Evolutionary conservation across 1,284 basidiomycete species (phyloP), one percentile per base, ranked within the genome.

Genomic region (Cryptococcus sp.): DNA sequence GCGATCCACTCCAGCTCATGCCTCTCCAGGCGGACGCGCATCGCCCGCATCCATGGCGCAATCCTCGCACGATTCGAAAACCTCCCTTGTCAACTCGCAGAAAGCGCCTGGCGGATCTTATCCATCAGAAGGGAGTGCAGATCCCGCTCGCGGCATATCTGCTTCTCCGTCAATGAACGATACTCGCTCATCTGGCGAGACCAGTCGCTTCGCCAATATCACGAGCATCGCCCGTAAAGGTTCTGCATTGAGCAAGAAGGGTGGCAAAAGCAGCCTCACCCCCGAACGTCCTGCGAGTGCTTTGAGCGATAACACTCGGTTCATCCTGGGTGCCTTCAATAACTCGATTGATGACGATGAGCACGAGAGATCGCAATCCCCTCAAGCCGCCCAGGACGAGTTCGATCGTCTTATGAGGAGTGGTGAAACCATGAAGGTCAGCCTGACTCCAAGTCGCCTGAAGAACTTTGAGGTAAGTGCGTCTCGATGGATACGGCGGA

Each of bases 321-420:
- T 57, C 0, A 63, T 70, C 48, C 20, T 67, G 5, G 64, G 68
- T 1, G 69, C 67, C 16, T 70, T 60, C 55, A 49, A 69, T 44
- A 66, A 69, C 46, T 27, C 42, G 20, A 31, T 50, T 38, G 60
- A 59, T 17, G 56, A 53, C 11, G 50, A 56, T 17, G 50, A 50
- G 3, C 47, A 53, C n/a, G 40, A 54, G 46, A 47, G 53, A 31
- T 48, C 40, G 22, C 44, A 50, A 39, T 47, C 59, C 20, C 31
- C 52, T 44, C 52, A 65, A 22, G 68, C 70, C n/a, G 73, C 73
- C 3, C 70, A 76, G 48, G 76, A 88, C 61, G 90, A 93, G 75
- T 96, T 96, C 76, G 93, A 96, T 78, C 87, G 91, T 74, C 81
- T 95, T 74, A 87, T 96, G 85, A 85, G 86, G 54, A 91, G 89